Base-by-base conservation (phyloP, 768 basidiomycete species). In the Serendipita vermifera region DNA sequence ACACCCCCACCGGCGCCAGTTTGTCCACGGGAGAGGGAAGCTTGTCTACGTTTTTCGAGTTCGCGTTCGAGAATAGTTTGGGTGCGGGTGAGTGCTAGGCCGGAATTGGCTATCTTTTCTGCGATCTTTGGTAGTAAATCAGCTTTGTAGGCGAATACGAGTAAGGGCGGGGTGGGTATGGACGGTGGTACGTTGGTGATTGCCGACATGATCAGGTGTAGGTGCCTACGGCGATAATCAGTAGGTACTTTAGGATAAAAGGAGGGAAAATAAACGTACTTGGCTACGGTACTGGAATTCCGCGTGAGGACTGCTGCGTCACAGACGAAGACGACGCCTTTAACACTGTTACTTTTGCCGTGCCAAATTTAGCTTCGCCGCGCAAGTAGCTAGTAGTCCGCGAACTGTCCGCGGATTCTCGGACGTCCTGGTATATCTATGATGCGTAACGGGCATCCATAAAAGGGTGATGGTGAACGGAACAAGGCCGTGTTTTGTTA, bases 401-500 rank as follows among this genome's bases (percentile, higher is more conserved):
- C 70, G 64, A 87, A 85, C 62, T 87, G 84, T 62, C 77, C 77
- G 29, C 87, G 70, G 56, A 91, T 76, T 38, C 88, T 48, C 26
- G 87, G n/a, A 66, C 91, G 88, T n/a, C 88, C 88, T 5, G 88
- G 88, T 38, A 91, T 69, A 66, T 91, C 88, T 14, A 88, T 71
- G 11, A 85, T 68, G 36, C 72, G 76, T 40, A 84, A 64, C 14
- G 68, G 64, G 61, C 75, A 77, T 20, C 24, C 35, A 32, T n/a
- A 55, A 38, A 70, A 72, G 2, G 70, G 59, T 4, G 68, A 64
- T 2, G 75, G 64, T 17, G 82, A 61, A 3, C 68, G 58, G 32
- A 82, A 65, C 3, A 73, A 60, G 3, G 78, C 75, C 0, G 74
- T 69, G 65, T 87, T 91, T 3, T 75, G 73, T 66, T 91, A 88